Percentiles rank a stretch among this genome's conserved stretches.
Evolutionary conservation across 768 basidiomycete genomes (phyloP).

Genomic region (Macrolepiota albuminosa): DNA sequence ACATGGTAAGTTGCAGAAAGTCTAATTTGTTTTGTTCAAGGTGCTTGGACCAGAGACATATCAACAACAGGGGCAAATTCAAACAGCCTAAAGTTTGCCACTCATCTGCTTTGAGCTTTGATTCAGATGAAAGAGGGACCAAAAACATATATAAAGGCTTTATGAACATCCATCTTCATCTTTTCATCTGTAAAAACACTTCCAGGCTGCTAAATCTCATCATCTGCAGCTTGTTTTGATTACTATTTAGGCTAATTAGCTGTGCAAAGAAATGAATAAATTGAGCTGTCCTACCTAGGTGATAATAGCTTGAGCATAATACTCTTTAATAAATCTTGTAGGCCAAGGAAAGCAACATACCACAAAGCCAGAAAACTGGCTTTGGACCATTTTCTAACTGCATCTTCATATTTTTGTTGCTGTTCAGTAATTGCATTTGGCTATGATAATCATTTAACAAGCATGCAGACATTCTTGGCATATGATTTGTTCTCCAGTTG

Average conservation of each 20-base stretch:
- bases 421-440: no score
- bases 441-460: no score
- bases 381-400: not conserved
- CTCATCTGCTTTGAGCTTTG: no score
- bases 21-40: not conserved
- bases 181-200: no score
- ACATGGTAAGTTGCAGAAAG: not conserved
- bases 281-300: not conserved
- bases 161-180: no score
- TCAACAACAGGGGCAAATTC: not conserved
- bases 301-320: not conserved
- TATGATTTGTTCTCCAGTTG: not conserved
- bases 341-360: not conserved
- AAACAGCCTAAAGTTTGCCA: not conserved
- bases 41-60: not conserved
- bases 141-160: no score
- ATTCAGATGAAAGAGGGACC: no score
- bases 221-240: no score
- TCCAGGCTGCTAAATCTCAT: no score
- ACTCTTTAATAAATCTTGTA: not conserved
- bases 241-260: no score
- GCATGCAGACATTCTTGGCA: no score
- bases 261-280: not conserved
- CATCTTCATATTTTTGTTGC: not conserved
- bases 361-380: not conserved